Base-by-base conservation (phyloP, 352 stramenopile genomes). In the Phytophthora agathidicida region DNA sequence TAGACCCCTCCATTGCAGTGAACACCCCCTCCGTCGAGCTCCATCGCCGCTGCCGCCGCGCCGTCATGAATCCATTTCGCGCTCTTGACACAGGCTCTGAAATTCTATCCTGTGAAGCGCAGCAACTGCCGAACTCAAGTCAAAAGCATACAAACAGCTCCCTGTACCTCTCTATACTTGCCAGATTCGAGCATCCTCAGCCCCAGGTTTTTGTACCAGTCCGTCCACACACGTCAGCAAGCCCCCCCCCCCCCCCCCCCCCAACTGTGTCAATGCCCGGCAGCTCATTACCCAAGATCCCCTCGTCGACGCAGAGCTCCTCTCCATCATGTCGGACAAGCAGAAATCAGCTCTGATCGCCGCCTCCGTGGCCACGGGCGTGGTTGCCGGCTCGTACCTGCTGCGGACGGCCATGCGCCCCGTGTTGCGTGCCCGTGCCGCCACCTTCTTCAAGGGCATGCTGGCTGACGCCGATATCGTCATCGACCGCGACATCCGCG, bases 381-480 rank as follows among this genome's bases (percentile, higher is more conserved):
- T 91, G 32, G 69, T 80, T 23, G 75, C 86, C 62, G 79, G 82
- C 65, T 87, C 80, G 39, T 80, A 88, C 69, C 48, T 91, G 48
- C 23, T 92, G 59, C 85, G 85, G 37, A 60, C 64, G 36, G 71
- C 77, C 38, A 77, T 94, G 77, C 79, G 85, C 38, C 85, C 85
- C 22, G 66, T 93, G 46, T 75, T 94, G 55, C 72, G 66, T 27
- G 71, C 74, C 16, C 85, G 81, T 47, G 81, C 83, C 35, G 73
- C 83, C 64, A 83, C 70, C 24, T 91, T 94, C 68, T 91, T 94
- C 69, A 89, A 82, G 58, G 67, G 75, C 30, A 93, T 94, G 85
- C 74, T 94, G 57, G 68, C 61, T 14, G 79, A 94, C 49, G 85
- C 85, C 31, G 70, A 92, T 72, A 94, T 94, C 57, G 56, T 93